Evolutionary conservation across 805 yeast species (phyloP).

Genomic region (Starmera quercuum): DNA sequence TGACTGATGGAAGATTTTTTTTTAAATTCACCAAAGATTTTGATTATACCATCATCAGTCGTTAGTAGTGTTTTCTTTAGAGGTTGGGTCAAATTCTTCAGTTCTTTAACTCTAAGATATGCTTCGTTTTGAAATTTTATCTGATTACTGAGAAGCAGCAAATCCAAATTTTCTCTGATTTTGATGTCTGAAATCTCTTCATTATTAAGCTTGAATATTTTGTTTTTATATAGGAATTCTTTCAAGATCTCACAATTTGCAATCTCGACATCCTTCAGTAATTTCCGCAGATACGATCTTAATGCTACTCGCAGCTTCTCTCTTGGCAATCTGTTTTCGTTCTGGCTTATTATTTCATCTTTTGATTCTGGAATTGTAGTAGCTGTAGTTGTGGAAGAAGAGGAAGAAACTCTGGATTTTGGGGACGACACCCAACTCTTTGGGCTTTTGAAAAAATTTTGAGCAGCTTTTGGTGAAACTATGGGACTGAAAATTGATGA

Average conservation of each 20-base stretch:
- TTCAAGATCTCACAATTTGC: constrained; percentile 42
- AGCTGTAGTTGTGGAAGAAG: constrained; percentile 2
- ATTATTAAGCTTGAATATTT: constrained; percentile 28
- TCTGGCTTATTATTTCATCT: not conserved
- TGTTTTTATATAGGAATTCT: constrained; percentile 41
- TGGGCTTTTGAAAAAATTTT: not conserved
- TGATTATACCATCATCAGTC: constrained; percentile 46
- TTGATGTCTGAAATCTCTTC: constrained; percentile 49
- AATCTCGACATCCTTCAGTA: constrained; percentile 48
- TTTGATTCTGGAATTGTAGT: not conserved
- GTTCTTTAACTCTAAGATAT: constrained; percentile 42
- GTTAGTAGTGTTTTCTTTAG: constrained; percentile 48
- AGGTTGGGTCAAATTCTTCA: constrained; percentile 50
- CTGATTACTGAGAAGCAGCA: constrained; percentile 53
- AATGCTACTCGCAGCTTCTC: constrained; percentile 75
- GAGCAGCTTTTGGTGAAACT: constrained; percentile 1
- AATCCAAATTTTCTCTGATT: constrained; percentile 54
- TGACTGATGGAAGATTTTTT: constrained; percentile 41
- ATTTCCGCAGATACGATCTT: constrained; percentile 57
- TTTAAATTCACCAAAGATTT: constrained; percentile 62
- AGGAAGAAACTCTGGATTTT: not conserved
- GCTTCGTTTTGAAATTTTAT: constrained; percentile 67
- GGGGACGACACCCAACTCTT: constrained; percentile 1
- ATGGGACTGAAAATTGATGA: constrained; percentile 6
- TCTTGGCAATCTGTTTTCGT: constrained; percentile 37